Base-by-base conservation (phyloP, 164 flowering plant genomes). In the Vitis rupestris region DNA sequence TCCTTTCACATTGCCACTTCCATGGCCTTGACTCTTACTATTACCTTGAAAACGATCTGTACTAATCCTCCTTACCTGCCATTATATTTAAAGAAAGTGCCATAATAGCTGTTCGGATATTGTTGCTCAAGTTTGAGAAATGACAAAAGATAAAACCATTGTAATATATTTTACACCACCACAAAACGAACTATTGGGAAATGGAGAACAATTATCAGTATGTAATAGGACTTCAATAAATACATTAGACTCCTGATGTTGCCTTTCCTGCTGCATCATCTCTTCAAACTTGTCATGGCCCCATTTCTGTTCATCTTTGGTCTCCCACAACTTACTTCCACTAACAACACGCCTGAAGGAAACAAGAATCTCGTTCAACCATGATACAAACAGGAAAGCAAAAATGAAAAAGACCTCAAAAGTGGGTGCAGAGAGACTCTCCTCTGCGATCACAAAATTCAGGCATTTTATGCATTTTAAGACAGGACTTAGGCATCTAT, bases 261-360 rank as follows among this genome's bases (percentile, higher is more conserved):
- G 61, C 47, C 58, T 8, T 52, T 52, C 52, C 59, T 54, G 60
- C 48, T 31, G 8, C 19, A 27, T 51, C 60, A 70, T 29, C 55
- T 71, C 63, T 56, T 71, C 63, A 57, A 64, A 71, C 69, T 71
- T 71, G 74, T 64, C 74, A 30, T 71, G 69, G n/a, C 8, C 30
- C 74, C 74, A 71, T 58, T 56, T 71, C 19, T 15, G 1, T 57
- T 58, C 63, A 23, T 71, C 56, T 8, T 58, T 49, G 68, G 27
- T 23, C 27, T 64, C 54, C 74, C 57, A 37, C 23, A 29, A 16
- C 30, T 53, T 8, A 61, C 47, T 64, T 59, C 56, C 51, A 14
- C 29, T 19, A 31, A 23, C n/a, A 27, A 23, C 9, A 16, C 48
- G 4, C 30, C 17, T 56, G 51, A 13, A 64, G 16, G 54, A 16